These are phyloP conservation scores for Lyophyllum decastes DNA, from an alignment of 768 basidiomycete genomes.

Conservation along the genomic window DNA sequence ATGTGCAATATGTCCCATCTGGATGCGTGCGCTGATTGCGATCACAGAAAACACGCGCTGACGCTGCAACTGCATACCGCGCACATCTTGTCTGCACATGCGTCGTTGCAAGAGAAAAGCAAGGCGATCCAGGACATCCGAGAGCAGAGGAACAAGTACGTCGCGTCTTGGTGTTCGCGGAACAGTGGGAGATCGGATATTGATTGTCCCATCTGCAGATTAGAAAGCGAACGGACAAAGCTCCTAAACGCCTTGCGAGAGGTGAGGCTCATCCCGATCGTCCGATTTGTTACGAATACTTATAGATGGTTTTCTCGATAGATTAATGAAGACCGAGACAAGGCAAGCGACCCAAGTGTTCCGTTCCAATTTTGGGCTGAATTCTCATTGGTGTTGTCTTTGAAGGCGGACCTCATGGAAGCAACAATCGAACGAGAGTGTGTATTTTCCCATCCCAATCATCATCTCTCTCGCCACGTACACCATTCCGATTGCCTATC, in stretches of 20 bases:
- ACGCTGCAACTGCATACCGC: constrained; percentile 86
- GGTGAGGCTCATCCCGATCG: constrained; percentile 37
- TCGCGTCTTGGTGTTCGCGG: constrained; percentile 1
- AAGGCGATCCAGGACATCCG: constrained; percentile 79
- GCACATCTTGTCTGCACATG: constrained; percentile 83
- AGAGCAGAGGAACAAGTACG: constrained; percentile 84
- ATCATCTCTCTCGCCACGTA: neutral
- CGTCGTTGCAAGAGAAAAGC: constrained; percentile 74
- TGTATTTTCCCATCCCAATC: constrained; percentile 17
- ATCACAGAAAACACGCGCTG: constrained; percentile 74
- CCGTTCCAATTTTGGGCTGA: neutral
- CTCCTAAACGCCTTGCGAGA: constrained; percentile 69
- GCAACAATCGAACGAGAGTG: constrained; percentile 71
- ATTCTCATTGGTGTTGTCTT: constrained; percentile 9
- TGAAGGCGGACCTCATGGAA: constrained; percentile 69
- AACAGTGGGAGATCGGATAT: neutral
- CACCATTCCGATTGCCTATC: neutral
- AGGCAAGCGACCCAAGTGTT: constrained; percentile 34
- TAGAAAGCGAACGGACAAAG: constrained; percentile 75
- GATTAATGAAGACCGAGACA: constrained; percentile 84
- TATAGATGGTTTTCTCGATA: constrained; percentile 24
- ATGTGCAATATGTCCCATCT: neutral
- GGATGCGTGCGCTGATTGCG: constrained; percentile 5
- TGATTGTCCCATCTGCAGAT: constrained; percentile 36
- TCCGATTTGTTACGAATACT: constrained; percentile 1